These are phyloP conservation scores for Penicillium occitanis DNA, from an alignment of 2,329 filamentous ascomycete species.

Conservation along the genomic window DNA sequence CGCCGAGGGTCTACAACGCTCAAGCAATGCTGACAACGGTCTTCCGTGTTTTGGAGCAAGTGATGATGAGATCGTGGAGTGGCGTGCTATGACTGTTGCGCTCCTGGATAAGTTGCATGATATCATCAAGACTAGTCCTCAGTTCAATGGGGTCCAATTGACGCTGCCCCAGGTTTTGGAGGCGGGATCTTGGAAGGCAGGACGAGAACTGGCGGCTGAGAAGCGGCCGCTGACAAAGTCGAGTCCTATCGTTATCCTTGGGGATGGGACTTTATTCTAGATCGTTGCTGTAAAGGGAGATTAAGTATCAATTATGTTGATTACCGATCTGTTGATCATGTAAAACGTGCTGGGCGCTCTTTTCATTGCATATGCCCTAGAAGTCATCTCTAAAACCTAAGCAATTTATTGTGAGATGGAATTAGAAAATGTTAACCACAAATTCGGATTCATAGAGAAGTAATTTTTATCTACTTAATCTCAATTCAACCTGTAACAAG, in stretches of 20 bases:
- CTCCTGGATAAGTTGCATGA: slow-evolving; percentile 57
- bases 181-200: slow-evolving; percentile 55
- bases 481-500: no score
- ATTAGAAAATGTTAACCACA: not conserved
- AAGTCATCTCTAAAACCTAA: not conserved
- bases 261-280: slow-evolving; percentile 44
- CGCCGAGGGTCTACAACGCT: slow-evolving; percentile 49
- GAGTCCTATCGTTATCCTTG: slow-evolving; percentile 41
- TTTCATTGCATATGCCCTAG: not conserved
- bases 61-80: slow-evolving; percentile 64
- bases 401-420: not conserved
- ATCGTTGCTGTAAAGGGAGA: not conserved
- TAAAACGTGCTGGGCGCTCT: not conserved
- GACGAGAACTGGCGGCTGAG: slow-evolving; percentile 39
- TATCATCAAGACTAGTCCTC: slow-evolving; percentile 48
- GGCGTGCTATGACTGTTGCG: slow-evolving; percentile 64
- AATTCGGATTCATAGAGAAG: not conserved
- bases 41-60: slow-evolving; percentile 56
- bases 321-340: not conserved
- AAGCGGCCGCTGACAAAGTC: slow-evolving; percentile 35
- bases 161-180: slow-evolving; percentile 55
- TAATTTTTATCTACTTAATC: no score
- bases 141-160: slow-evolving; percentile 36
- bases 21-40: slow-evolving; percentile 26
- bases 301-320: not conserved